A percentile compares a stretch with the other conserved stretches of the same genome.
These are phyloP conservation scores for Clathrus columnatus DNA, from an alignment of 768 basidiomycete species.

Conservation along the genomic window DNA sequence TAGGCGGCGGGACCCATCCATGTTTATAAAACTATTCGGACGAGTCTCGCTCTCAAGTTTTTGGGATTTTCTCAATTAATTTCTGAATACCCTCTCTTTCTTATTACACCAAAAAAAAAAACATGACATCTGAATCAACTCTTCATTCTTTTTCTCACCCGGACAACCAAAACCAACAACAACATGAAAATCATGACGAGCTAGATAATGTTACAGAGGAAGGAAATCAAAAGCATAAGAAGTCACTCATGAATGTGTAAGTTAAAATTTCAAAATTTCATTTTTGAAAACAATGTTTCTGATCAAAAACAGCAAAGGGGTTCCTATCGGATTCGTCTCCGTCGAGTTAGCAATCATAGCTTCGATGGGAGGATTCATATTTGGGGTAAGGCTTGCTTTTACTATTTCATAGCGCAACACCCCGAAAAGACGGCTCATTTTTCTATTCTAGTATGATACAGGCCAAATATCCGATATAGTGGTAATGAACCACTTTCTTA, in stretches of 20 bases:
- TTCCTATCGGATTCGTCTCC: constrained; percentile 53
- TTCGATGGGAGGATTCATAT: constrained; percentile 50
- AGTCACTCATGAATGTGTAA: neutral
- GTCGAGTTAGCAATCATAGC: constrained; percentile 60
- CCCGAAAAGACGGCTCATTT: neutral
- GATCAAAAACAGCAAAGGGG: constrained; percentile 37
- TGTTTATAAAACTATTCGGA: no score
- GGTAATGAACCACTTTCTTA: constrained; percentile 59
- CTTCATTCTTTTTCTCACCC: neutral
- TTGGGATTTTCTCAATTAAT: neutral
- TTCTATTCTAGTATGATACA: constrained; percentile 44
- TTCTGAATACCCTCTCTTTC: neutral
- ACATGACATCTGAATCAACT: neutral
- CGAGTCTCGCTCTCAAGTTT: no score
- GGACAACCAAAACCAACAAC: neutral
- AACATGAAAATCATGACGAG: neutral
- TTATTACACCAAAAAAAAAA: neutral
- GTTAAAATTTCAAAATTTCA: neutral
- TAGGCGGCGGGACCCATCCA: no score
- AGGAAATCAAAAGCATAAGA: neutral
- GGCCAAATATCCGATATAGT: constrained; percentile 74
- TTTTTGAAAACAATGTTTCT: constrained; percentile 11
- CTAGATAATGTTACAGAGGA: neutral
- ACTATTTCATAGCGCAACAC: neutral
- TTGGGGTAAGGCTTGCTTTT: constrained; percentile 10